Evolutionary conservation across 768 basidiomycete genomes (phyloP).

Genomic region (Boletus tylopilopsis): DNA sequence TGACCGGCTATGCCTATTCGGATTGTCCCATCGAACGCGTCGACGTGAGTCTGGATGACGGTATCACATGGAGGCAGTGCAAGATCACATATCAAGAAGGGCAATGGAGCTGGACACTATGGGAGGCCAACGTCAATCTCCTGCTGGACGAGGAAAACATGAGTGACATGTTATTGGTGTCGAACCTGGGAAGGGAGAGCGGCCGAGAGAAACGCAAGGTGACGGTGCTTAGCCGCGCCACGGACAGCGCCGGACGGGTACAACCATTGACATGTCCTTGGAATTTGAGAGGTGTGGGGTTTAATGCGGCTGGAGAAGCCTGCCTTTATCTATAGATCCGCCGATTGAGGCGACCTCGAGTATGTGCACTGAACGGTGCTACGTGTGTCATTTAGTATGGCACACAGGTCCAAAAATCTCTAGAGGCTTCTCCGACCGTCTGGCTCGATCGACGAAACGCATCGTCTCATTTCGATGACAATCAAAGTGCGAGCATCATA

Average conservation of each 20-base stretch:
- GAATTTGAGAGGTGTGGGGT: slow-evolving; percentile 66
- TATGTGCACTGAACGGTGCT: no score
- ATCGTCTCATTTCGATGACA: no score
- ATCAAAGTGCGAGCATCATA: no score
- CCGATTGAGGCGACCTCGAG: no score
- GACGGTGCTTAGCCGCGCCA: slow-evolving; percentile 45
- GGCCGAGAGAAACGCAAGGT: slow-evolving; percentile 12
- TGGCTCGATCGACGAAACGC: no score
- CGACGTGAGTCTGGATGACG: slow-evolving; percentile 51
- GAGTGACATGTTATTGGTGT: slow-evolving; percentile 4
- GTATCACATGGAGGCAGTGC: slow-evolving; percentile 47
- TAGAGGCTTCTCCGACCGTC: no score
- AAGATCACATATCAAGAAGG: slow-evolving; percentile 57
- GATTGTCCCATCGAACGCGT: slow-evolving; percentile 44
- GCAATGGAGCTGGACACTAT: slow-evolving; percentile 72
- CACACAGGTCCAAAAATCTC: no score
- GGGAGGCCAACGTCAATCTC: slow-evolving; percentile 50
- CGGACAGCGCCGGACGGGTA: slow-evolving; percentile 43
- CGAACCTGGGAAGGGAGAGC: slow-evolving; percentile 1
- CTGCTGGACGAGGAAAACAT: slow-evolving; percentile 20
- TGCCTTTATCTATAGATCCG: slow-evolving; percentile 1
- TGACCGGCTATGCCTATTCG: slow-evolving; percentile 58
- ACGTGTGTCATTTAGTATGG: no score
- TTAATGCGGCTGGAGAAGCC: slow-evolving; percentile 30
- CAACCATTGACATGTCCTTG: slow-evolving; percentile 52